A percentile compares a stretch with the other conserved stretches of the same genome.
Evolutionary conservation across 345 rosid genomes (phyloP).

Genomic region (Erysimum cheiranthoides): DNA sequence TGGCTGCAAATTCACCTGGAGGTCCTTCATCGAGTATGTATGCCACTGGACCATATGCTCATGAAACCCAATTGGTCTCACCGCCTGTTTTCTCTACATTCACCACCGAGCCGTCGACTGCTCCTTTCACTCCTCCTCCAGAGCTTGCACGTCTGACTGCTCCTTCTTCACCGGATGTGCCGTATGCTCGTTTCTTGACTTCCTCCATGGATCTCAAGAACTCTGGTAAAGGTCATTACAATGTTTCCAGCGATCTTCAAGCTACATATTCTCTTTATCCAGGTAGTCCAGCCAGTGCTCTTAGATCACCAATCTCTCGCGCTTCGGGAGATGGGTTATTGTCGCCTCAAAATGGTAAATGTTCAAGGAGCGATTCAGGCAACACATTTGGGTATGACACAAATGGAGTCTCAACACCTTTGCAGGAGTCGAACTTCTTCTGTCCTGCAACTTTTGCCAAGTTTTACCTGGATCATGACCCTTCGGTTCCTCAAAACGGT

Average conservation of each 20-base stretch:
- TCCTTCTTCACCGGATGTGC: conserved; percentile 98
- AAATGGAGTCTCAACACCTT: conserved; percentile 57
- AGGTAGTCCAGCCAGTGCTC: conserved; percentile 88
- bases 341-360: conserved; percentile 71
- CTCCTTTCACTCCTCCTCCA: conserved; percentile 97
- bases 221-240: conserved; percentile 58
- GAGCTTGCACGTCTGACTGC: conserved; percentile 95
- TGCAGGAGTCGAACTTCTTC: conserved; percentile 92
- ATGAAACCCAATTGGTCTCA: conserved; percentile 91
- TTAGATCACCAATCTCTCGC: conserved; percentile 74
- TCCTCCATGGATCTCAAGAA: conserved; percentile 68
- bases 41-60: conserved; percentile 97
- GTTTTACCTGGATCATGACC: conserved; percentile 82
- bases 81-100: conserved; percentile 96
- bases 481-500: conserved; percentile 85
- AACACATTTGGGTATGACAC: conserved; percentile 60
- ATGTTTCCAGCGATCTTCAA: conserved; percentile 74
- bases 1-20: conserved; percentile 87
- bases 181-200: conserved; percentile 88
- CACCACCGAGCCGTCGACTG: conserved; percentile 98
- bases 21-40: conserved; percentile 89
- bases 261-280: conserved; percentile 76
- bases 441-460: conserved; percentile 96
- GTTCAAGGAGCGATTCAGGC: conserved; percentile 71
- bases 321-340: conserved; percentile 67